A percentile compares a stretch with the other conserved stretches of the same genome.
These are phyloP conservation scores for Nakazawaea ambrosiae DNA, from an alignment of 805 yeast genomes.

Conservation along the genomic window DNA sequence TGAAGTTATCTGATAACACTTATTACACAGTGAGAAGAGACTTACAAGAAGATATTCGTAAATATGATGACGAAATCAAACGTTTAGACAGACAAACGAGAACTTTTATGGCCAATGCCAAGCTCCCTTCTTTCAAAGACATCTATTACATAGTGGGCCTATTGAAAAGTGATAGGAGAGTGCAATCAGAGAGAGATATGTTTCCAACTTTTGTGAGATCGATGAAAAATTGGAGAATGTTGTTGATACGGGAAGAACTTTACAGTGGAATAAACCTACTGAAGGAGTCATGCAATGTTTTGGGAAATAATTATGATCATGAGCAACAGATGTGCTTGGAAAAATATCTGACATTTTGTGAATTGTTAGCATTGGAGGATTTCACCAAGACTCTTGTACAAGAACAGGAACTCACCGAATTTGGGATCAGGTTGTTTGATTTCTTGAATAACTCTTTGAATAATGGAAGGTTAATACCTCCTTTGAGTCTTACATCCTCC, in stretches of 20 bases:
- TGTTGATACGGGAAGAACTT: constrained; percentile 5
- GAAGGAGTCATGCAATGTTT: neutral
- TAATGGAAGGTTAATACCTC: constrained; percentile 2
- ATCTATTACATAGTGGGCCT: neutral
- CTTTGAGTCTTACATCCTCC: neutral
- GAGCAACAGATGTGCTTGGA: neutral
- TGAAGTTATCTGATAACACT: constrained; percentile 1
- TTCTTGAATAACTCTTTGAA: constrained; percentile 6
- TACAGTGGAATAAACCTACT: neutral
- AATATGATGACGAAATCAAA: neutral
- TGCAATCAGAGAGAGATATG: constrained; percentile 1
- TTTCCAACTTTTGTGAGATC: constrained; percentile 3
- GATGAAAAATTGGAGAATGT: constrained; percentile 9
- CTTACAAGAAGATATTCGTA: neutral
- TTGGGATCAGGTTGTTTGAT: constrained; percentile 1
- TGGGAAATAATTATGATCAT: neutral
- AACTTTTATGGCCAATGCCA: neutral
- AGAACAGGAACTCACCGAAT: constrained; percentile 1
- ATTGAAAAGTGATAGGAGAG: neutral
- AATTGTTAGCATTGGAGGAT: constrained; percentile 1
- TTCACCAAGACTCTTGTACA: neutral
- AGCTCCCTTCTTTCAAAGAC: constrained; percentile 1
- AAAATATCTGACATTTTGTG: constrained; percentile 1
- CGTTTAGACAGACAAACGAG: neutral
- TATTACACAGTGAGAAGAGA: neutral